Conservation (phyloP, 371 early-diverging fungal species). For the Apophysomyces elegans region DNA sequence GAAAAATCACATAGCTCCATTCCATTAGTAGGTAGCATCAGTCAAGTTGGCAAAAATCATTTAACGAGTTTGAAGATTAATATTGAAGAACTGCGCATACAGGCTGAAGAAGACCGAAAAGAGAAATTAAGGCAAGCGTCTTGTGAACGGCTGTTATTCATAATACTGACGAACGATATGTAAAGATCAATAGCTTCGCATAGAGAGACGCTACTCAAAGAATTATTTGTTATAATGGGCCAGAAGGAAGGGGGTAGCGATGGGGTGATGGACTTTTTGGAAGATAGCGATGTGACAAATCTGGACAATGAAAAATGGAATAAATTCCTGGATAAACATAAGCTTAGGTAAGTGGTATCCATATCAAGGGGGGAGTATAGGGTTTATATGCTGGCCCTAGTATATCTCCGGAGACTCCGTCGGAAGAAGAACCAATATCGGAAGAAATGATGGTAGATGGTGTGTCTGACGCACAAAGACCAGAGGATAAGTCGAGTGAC, state of each 20-base stretch:
- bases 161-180: not conserved
- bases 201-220: slow-evolving; percentile 29
- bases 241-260: slow-evolving; percentile 25
- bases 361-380: not conserved
- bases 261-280: slow-evolving; percentile 29
- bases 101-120: slow-evolving; percentile 31
- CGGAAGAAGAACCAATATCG: not conserved
- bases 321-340: slow-evolving; percentile 36
- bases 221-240: slow-evolving; percentile 34
- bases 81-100: slow-evolving; percentile 30
- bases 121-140: slow-evolving; percentile 30
- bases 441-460: not conserved
- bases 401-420: not conserved
- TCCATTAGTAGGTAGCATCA: slow-evolving; percentile 17
- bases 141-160: not conserved
- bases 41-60: not conserved
- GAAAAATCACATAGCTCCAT: slow-evolving; percentile 15
- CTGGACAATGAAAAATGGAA: slow-evolving; percentile 26
- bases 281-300: slow-evolving; percentile 17
- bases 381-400: not conserved
- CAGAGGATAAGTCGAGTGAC: not conserved
- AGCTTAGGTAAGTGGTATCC: slow-evolving; percentile 24
- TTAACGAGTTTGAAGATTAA: slow-evolving; percentile 18
- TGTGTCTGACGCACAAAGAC: not conserved
- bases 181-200: slow-evolving; percentile 28